Base-by-base conservation (phyloP, 306 rosid species). In the Arachis stenosperma region DNA sequence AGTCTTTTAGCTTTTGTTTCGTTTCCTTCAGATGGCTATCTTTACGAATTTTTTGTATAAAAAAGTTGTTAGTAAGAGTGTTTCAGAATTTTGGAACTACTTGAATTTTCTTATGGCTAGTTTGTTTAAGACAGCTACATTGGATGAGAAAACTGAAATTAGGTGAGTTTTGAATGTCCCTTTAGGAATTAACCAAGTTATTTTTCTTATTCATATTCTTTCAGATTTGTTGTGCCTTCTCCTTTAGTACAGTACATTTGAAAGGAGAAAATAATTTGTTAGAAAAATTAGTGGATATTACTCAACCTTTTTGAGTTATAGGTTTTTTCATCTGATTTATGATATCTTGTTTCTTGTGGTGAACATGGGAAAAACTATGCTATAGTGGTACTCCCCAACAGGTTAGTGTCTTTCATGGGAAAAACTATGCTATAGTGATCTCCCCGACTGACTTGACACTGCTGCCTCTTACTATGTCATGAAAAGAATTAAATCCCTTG, bases 321-420 rank as follows among this genome's bases (percentile, higher is more conserved):
- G 8, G 44, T 69, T 30, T 61, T 59, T 56, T 37, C 37, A 61
- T 71, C 65, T 46, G 43, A 58, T 66, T 60, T 57, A 15, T 80
- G 80, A 50, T 68, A 71, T 67, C 37, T 37, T 62, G 71, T 61
- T 75, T 75, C 67, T 67, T 72, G 44, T 67, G 70, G 55, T 71
- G 59, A 68, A 65, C 43, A 81, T 75, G 17, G 17, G 17, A 17
- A 17, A 17, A 17, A 17, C 17, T 17, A 17, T 17, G 17, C 17
- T 17, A 17, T 17, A 17, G 17, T 17, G 17, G 17, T 17, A 17
- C 17, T 17, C 17, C 17, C 0, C 17, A 17, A 17, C 17, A 17
- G 0, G 17, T 17, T 17, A 17, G 17, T 17, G 17, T 17, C 17
- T 17, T 17, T 17, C 17, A 17, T 17, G 17, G 17, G 17, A 17